Conservation (phyloP, 805 yeast genomes). For the Candida mattraensis region DNA sequence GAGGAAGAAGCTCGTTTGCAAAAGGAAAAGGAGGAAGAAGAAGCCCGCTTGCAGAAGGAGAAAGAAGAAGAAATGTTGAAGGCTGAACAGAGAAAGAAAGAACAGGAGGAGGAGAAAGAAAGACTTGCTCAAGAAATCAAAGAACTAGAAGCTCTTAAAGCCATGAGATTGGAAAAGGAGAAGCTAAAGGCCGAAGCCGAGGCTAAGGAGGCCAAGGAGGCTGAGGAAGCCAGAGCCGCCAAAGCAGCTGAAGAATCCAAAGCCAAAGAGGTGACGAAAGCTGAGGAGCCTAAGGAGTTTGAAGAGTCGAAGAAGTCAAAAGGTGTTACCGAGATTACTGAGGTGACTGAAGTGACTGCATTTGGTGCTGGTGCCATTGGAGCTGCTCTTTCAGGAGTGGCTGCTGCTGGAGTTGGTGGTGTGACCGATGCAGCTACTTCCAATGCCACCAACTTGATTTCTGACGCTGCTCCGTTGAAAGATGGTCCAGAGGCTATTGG, state of each 20-base stretch:
- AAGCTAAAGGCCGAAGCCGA: slow-evolving; percentile 39
- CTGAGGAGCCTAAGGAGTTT: too few relatives aligned
- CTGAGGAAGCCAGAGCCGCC: slow-evolving; percentile 14
- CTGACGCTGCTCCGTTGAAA: slow-evolving; percentile 7
- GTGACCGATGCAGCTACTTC: slow-evolving; percentile 19
- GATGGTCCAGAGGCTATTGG: slow-evolving; percentile 28
- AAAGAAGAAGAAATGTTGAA: slow-evolving; percentile 29
- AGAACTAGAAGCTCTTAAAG: slow-evolving; percentile 40
- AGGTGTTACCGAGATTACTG: slow-evolving; percentile 3
- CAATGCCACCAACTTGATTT: slow-evolving; percentile 18
- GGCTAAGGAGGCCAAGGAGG: slow-evolving; percentile 21
- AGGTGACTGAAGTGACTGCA: slow-evolving; percentile 23
- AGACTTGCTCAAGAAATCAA: slow-evolving; percentile 41
- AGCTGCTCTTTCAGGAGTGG: slow-evolving; percentile 17
- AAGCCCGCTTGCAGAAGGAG: slow-evolving; percentile 37
- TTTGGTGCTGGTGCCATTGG: slow-evolving; percentile 15
- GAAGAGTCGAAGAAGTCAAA: slow-evolving; percentile 24
- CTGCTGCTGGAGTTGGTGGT: slow-evolving; percentile 27
- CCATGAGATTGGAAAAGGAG: slow-evolving; percentile 41
- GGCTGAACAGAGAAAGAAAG: slow-evolving; percentile 31
- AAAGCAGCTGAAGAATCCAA: slow-evolving; percentile 7
- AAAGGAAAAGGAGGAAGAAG: slow-evolving; percentile 24
- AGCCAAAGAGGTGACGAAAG: too few relatives aligned
- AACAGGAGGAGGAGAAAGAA: slow-evolving; percentile 31
- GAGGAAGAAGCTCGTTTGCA: slow-evolving; percentile 23